phyloP scores from a whole-genome alignment of 192 early-diverging fungal species.

The Linnemannia zychae region DNA sequence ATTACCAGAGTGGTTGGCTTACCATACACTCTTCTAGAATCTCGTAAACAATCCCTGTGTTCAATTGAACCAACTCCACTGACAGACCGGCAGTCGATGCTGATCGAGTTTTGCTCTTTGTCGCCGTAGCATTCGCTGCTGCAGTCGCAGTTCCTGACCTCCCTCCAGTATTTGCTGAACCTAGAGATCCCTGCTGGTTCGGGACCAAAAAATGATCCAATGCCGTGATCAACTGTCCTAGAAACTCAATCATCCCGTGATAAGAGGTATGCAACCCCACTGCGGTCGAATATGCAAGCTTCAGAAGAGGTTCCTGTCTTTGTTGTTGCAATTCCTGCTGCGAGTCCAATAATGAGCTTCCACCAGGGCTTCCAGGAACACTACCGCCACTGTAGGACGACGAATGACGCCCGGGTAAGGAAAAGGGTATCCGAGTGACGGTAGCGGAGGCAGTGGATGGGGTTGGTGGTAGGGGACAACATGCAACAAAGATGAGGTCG shows the following conservation, averaged over 20 bases:
- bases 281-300: constrained; percentile 29
- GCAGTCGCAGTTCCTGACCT: neutral
- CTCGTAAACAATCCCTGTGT: constrained; percentile 43
- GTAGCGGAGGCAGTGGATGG: constrained; percentile 13
- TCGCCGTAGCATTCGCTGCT: neutral
- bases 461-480: constrained; percentile 37
- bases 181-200: neutral
- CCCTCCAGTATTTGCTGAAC: neutral
- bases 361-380: neutral
- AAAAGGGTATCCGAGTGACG: constrained; percentile 24
- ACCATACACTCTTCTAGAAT: constrained; percentile 52
- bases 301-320: neutral
- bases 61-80: constrained; percentile 16
- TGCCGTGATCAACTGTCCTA: constrained; percentile 26
- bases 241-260: constrained; percentile 38
- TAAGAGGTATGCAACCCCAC: constrained; percentile 6
- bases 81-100: neutral
- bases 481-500: constrained; percentile 36
- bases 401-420: constrained; percentile 13
- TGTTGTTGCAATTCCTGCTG: neutral
- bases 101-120: neutral
- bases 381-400: neutral
- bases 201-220: constrained; percentile 30
- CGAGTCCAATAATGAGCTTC: neutral
- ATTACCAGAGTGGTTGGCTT: neutral